Base-by-base conservation (phyloP, 768 basidiomycete genomes). In the Chiua virens region DNA sequence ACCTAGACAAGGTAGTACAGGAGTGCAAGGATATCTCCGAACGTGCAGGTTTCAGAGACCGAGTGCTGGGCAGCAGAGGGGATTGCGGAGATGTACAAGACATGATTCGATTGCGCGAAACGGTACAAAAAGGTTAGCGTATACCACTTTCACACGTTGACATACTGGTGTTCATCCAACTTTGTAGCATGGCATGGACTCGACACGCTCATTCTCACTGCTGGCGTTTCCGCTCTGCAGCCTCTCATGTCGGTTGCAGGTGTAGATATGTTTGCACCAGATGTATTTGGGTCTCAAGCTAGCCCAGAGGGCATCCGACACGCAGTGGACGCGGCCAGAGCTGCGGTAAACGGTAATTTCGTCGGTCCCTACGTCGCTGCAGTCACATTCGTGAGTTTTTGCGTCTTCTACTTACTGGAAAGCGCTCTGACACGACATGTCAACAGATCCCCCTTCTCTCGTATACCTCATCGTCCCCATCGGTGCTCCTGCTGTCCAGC, bases 171-270 rank as follows among this genome's bases (percentile, higher is more conserved):
- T 42, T 57, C 21, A 61, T 37, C 3, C 20, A 6, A 42, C 4
- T 32, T 20, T 41, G 15, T 9, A 95, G 93, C 75, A 56, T 94
- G 92, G 91, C 73, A 71, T 2, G 89, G 92, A 15, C 57, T 95
- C 2, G 93, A 96, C 66, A 96, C 93, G 0, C 63, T 96, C 6
- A 71, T 92, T 27, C 80, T 96, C 32, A 79, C 81, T 28, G 92
- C 92, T 3, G 94, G 94, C 4, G 88, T 94, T 0, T 90, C 90
- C 1, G 85, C 92, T 11, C 74, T 93, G 3, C 82, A 80, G 46
- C 87, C 92, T 1, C 71, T 96, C 22, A 74, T 94, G 66, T 78
- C 81, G 3, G 69, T 91, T 10, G 86, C 89, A 15, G 87, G 85
- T 3, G 72, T 80, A 1, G 70, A 79, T 42, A 60, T 69, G 54